Evolutionary conservation across 2,329 filamentous ascomycete genomes (phyloP).

Genomic region (Bipolaris sorokiniana): DNA sequence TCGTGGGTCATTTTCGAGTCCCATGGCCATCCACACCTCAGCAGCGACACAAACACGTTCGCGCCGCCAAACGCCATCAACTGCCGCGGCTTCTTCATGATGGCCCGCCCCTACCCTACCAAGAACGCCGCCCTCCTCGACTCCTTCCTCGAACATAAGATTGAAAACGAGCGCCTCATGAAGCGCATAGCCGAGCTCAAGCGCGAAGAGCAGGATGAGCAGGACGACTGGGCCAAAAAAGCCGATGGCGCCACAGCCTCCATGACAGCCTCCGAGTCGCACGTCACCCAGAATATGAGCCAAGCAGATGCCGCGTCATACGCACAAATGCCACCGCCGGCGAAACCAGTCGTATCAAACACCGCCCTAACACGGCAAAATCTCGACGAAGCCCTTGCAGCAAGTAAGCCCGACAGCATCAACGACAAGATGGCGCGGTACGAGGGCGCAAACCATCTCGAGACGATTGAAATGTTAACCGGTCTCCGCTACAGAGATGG

Average conservation of each 20-base stretch:
- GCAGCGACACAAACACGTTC: conserved; percentile 68
- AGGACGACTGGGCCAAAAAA: conserved; percentile 67
- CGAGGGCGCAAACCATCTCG: conserved; percentile 74
- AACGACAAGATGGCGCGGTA: conserved; percentile 85
- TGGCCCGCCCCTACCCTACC: conserved; percentile 87
- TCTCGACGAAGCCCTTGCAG: conserved; percentile 72
- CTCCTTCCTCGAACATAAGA: conserved; percentile 95
- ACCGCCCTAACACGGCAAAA: conserved; percentile 78
- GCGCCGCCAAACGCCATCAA: conserved; percentile 65
- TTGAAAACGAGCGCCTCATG: conserved; percentile 87
- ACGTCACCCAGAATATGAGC: conserved; percentile 47
- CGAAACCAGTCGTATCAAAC: conserved; percentile 67
- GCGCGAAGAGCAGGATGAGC: conserved; percentile 82
- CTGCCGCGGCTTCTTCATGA: conserved; percentile 92
- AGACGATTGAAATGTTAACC: conserved; percentile 92
- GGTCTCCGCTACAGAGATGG: conserved; percentile 87
- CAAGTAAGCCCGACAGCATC: conserved; percentile 74
- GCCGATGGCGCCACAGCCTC: conserved; percentile 52
- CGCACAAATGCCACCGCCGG: conserved; percentile 69
- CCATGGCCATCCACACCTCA: conserved; percentile 90
- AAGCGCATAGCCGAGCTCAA: conserved; percentile 85
- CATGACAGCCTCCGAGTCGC: conserved; percentile 54
- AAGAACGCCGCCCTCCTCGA: conserved; percentile 85
- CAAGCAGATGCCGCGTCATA: conserved; percentile 49
- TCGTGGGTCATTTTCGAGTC: conserved; percentile 83